Percentiles rank a stretch among this genome's conserved stretches.
Conservation (phyloP, 306 rosid genomes). For the Sesbania bispinosa region DNA sequence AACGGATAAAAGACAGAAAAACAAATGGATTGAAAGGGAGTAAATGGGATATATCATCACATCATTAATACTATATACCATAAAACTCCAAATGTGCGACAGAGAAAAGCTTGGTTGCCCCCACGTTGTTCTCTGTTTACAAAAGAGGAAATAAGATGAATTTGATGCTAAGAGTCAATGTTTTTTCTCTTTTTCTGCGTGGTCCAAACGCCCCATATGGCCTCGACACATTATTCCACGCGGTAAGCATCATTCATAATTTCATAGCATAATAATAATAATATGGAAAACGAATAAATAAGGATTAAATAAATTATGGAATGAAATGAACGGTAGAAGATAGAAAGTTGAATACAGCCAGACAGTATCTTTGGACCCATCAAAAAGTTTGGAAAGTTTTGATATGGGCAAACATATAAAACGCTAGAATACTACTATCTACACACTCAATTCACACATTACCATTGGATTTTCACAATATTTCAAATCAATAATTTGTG, state of each 20-base stretch:
- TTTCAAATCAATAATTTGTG: too few species aligned
- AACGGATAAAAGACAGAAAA: background rate
- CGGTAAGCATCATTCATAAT: constrained; percentile 11
- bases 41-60: background rate
- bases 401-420: too few species aligned
- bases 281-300: too few species aligned
- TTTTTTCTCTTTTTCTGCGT: constrained; percentile 13
- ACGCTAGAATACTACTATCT: too few species aligned
- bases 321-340: too few species aligned
- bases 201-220: constrained; percentile 32
- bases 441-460: too few species aligned
- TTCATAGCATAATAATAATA: background rate
- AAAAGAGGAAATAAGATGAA: background rate
- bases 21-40: background rate
- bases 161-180: constrained; percentile 2
- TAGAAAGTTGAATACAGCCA: constrained; percentile 38
- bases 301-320: constrained; percentile 7
- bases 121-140: background rate
- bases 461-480: too few species aligned
- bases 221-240: constrained; percentile 22
- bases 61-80: background rate
- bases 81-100: background rate
- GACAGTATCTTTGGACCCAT: constrained; percentile 45
- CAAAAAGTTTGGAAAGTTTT: constrained; percentile 20
- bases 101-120: background rate